Evolutionary conservation across 2,329 filamentous ascomycete genomes (phyloP).

Genomic region (Dendrostoma leiphaemia): DNA sequence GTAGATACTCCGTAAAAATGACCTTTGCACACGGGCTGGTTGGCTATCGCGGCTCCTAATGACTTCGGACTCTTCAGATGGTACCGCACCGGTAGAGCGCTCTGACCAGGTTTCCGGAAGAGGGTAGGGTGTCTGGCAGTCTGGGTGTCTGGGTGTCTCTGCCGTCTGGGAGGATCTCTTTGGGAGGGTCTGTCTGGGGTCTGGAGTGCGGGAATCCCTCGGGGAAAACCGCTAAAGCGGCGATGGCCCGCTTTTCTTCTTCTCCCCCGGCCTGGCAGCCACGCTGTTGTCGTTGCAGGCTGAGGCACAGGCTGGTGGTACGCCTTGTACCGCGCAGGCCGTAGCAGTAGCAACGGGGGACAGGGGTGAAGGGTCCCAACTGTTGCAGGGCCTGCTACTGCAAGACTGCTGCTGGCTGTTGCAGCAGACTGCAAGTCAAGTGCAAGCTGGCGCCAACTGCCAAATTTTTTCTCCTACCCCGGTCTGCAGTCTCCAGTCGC

Average conservation of each 20-base stretch:
- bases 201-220: neutral
- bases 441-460: neutral
- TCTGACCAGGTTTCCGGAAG: neutral
- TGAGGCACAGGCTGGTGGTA: no score
- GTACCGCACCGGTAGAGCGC: no score
- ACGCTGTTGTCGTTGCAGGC: constrained; percentile 1
- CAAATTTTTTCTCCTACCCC: constrained; percentile 51
- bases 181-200: no score
- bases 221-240: constrained; percentile 3
- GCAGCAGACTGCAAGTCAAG: neutral
- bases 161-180: neutral
- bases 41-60: neutral
- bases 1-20: neutral
- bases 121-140: neutral
- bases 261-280: neutral
- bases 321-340: no score
- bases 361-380: no score
- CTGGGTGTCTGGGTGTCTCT: neutral
- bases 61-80: no score
- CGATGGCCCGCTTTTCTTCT: neutral
- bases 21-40: constrained; percentile 1
- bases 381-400: neutral
- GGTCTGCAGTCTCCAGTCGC: constrained; percentile 15
- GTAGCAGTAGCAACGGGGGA: no score
- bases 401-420: neutral